phyloP scores from a whole-genome alignment of 2,329 filamentous ascomycete species.

The Aspergillus quadricinctus region DNA sequence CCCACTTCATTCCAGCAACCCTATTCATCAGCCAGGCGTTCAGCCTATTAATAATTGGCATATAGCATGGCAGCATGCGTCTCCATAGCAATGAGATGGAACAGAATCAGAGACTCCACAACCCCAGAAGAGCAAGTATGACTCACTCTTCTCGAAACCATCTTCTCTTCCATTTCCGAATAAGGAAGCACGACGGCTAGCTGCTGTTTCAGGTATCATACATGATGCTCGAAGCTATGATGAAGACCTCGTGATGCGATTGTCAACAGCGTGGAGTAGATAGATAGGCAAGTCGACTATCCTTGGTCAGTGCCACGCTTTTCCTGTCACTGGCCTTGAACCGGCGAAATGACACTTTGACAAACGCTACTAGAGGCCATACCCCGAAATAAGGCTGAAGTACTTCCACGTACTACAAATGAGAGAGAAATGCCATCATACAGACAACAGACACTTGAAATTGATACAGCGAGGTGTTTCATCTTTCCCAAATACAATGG shows the following conservation, averaged over 20 bases:
- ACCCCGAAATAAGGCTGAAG: neutral
- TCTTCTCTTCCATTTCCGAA: slow-evolving; percentile 1
- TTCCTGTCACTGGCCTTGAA: neutral
- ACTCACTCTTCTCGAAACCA: slow-evolving; percentile 7
- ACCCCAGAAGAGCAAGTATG: slow-evolving; percentile 1
- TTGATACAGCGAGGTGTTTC: neutral
- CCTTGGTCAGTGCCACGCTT: neutral
- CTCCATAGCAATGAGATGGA: slow-evolving; percentile 1
- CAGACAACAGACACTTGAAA: slow-evolving; percentile 2
- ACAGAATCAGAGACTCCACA: neutral
- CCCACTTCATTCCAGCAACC: neutral
- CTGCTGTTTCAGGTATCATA: slow-evolving; percentile 1
- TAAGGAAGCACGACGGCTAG: neutral
- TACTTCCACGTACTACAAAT: neutral
- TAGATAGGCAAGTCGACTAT: neutral
- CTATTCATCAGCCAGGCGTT: neutral
- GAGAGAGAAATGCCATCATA: slow-evolving; percentile 4
- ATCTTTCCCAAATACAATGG: neutral
- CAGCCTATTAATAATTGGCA: neutral
- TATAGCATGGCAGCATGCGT: neutral
- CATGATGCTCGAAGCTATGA: neutral
- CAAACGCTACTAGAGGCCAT: neutral
- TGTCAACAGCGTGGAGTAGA: neutral
- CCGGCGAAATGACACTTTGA: neutral
- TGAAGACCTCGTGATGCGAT: slow-evolving; percentile 1